Evolutionary conservation across 257 asterid species (phyloP), one percentile per base, ranked within the genome.

Genomic region (Capsicum chinense): DNA sequence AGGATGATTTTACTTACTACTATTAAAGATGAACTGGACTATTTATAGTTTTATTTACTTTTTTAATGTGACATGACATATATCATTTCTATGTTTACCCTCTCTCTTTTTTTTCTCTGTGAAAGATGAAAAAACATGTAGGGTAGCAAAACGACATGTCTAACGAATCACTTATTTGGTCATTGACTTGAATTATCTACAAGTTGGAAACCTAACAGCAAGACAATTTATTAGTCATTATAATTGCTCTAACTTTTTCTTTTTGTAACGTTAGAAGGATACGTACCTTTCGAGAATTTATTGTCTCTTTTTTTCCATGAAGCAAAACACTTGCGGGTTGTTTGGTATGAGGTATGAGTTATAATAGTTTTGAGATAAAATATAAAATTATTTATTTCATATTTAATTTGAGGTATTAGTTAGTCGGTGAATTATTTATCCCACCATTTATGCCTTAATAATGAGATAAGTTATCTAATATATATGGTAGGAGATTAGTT

Each of bases 171-270:
- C 81, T 76, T 52, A 76, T 52, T 52, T 76, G 44, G 48, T 76
- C 48, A 52, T 76, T 76, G 81, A 52, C 26, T 57, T 52, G 48
- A 52, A 50, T 26, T 76, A 26, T 76, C 60, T 19, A 14, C 81
- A 52, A 21, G 81, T 76, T 76, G 63, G 81, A 76, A 76, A 76
- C 60, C 64, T 76, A 76, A 76, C 60, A 14, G 13, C 81, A 52
- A 2, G 7, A 76, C 44, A 13, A 76, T 26, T 52, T 52, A 13
- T 13, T 21, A 50, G 44, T 21, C 21, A 74, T 74, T 11, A 74
- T 12, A 50, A 50, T 50, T 50, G 44, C 50, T 50, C 9, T 0
- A 73, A 12, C 26, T 39, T 15, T 7, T 37, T 70, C 3, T 50
- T 42, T 70, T 13, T 50, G 33, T 39, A 76, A 76, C 58, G 63